Evolutionary conservation across 1,284 basidiomycete species (phyloP).

Genomic region (Trichosporon ovoides): DNA sequence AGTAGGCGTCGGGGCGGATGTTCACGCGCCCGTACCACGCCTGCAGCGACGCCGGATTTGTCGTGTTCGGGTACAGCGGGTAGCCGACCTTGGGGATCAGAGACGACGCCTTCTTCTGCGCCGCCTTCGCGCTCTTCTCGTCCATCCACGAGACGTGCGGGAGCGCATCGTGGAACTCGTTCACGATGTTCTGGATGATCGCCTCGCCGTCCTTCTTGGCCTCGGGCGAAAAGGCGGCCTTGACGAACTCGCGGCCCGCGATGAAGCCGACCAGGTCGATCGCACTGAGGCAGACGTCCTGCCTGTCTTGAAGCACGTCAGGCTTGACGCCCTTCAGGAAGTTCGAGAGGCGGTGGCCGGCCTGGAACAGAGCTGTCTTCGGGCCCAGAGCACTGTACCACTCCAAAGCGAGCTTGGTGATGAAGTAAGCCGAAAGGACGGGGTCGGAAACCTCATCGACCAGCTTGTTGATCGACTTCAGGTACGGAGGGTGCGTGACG

Average conservation of each 20-base stretch:
- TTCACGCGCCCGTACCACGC: conserved; percentile 69
- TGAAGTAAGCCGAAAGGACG: conserved; percentile 73
- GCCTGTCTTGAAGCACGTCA: conserved; percentile 75
- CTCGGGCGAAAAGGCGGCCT: conserved; percentile 75
- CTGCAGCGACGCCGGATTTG: conserved; percentile 62
- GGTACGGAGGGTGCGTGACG: conserved; percentile 76
- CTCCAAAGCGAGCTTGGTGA: conserved; percentile 61
- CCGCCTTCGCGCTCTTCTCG: conserved; percentile 68
- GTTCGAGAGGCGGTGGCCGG: conserved; percentile 64
- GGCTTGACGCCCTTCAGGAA: conserved; percentile 75
- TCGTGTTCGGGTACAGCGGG: conserved; percentile 77
- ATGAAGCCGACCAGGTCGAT: conserved; percentile 53
- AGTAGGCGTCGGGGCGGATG: conserved; percentile 66
- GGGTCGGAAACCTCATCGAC: conserved; percentile 64
- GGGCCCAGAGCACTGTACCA: conserved; percentile 66
- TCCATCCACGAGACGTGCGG: conserved; percentile 87
- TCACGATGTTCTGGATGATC: conserved; percentile 77
- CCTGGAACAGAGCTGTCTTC: conserved; percentile 68
- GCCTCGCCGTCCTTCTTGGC: conserved; percentile 73
- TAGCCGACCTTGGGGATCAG: conserved; percentile 56
- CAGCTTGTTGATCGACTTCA: conserved; percentile 63
- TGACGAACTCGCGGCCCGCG: conserved; percentile 64
- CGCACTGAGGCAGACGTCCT: conserved; percentile 55
- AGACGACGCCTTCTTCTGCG: conserved; percentile 64
- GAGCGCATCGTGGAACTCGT: conserved; percentile 76